Evolutionary conservation across 2,329 filamentous ascomycete species (phyloP), one percentile per base, ranked within the genome.

Genomic region (Fusarium armeniacum): DNA sequence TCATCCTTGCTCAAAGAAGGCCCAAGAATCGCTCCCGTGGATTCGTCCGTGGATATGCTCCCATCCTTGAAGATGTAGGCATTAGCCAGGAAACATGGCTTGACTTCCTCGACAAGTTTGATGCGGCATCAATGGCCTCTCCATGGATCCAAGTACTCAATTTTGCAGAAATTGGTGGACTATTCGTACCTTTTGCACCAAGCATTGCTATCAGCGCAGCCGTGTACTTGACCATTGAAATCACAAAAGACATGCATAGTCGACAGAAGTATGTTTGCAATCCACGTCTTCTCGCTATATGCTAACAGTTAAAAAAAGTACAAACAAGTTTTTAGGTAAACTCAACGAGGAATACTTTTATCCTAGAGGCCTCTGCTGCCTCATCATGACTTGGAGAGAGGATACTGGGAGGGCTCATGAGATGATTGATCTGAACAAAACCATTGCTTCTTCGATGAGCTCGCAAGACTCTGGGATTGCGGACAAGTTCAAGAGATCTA

Each of bases 351-450:
- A 85, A 5, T 83, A 88, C 62, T 90, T 90, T 75, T 82, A 81
- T 47, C 87, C 88, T 0, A 82, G 82, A 3, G 87, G 87, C 0
- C 80, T 90, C 0, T 86, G 84, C 15, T 76, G 73, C 5, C 41
- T 80, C 22, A 79, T 90, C 38, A 83, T 89, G 77, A 84, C 84
- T 2, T 88, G 81, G 78, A 84, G 84, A 53, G 83, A 84, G 1
- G 79, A 82, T 5, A 65, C 74, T 0, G 60, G 71, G 20, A 65
- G 26, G 11, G 3, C 41, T 5, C 71, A 77, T 18, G 72, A 76
- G 28, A 59, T 40, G 49, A 35, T 67, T 32, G 38, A 55, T n/a
- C 3, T 54, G 76, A 77, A 55, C 10, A 52, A 59, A 8, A 58
- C 58, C 2, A 55, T 38, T 18, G 58, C 30, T 15, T 64, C 52